Conservation (phyloP, 768 basidiomycete genomes). For the Rhizopogon sp. region DNA sequence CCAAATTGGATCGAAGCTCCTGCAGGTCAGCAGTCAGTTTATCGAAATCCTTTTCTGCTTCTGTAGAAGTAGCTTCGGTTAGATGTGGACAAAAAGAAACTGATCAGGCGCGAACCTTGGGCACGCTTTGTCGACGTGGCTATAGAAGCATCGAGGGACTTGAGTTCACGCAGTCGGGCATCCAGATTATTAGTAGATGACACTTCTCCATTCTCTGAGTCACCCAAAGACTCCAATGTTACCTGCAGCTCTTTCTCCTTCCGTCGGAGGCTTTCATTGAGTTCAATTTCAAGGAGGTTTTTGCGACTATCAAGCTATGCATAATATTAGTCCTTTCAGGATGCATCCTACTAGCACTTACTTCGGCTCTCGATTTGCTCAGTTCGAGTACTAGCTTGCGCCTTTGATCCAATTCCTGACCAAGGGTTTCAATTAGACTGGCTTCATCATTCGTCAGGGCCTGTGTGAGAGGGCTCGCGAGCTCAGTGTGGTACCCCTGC, state of each 20-base stretch:
- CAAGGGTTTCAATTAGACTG: conserved; percentile 55
- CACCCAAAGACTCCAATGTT: conserved; percentile 74
- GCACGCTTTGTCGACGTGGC: conserved; percentile 56
- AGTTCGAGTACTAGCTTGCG: conserved; percentile 68
- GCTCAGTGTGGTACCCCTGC: conserved; percentile 60
- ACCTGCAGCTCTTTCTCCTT: conserved; percentile 71
- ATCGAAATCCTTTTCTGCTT: conserved; percentile 71
- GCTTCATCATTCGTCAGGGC: conserved; percentile 74
- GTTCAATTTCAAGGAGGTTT: conserved; percentile 84
- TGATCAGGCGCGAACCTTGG: conserved; percentile 37
- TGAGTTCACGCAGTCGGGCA: conserved; percentile 63
- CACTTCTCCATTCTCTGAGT: conserved; percentile 49
- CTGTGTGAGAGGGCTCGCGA: conserved; percentile 69
- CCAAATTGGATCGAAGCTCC: conserved; percentile 58
- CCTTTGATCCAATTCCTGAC: conserved; percentile 70
- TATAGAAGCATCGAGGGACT: conserved; percentile 62
- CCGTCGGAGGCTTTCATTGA: conserved; percentile 83
- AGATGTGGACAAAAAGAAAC: background rate
- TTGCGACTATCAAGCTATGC: conserved; percentile 58
- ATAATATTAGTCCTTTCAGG: background rate
- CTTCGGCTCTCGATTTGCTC: conserved; percentile 65
- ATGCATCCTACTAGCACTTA: conserved; percentile 28
- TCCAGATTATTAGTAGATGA: conserved; percentile 65
- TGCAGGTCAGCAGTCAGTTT: conserved; percentile 58
- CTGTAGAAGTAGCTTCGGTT: conserved; percentile 27